Percentiles rank a stretch among this genome's conserved stretches.
Evolutionary conservation across 2,329 filamentous ascomycete species (phyloP).

Genomic region (Nothomitra cinnamomea): DNA sequence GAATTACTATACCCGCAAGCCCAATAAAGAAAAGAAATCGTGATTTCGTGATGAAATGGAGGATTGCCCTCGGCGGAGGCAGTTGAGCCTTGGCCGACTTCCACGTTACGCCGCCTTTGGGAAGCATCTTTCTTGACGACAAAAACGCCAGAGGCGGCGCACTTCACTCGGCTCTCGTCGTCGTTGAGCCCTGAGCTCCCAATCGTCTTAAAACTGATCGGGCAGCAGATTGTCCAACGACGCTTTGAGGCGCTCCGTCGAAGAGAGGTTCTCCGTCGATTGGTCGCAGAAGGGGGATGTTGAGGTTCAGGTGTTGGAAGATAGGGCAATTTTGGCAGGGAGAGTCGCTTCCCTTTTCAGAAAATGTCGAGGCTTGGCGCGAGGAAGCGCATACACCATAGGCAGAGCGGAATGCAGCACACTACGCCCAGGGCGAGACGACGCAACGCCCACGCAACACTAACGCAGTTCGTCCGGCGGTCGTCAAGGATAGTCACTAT

Average conservation of each 20-base stretch:
- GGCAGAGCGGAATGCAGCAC: not conserved
- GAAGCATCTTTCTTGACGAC: slow-evolving; percentile 55
- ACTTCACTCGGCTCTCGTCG: not conserved
- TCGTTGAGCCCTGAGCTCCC: not conserved
- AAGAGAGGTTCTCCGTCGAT: not conserved
- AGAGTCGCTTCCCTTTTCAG: not conserved
- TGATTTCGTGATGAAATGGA: slow-evolving; percentile 50
- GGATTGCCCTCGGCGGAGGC: slow-evolving; percentile 54
- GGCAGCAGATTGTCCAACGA: not conserved
- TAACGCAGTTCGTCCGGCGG: too few species aligned
- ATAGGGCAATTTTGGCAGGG: not conserved
- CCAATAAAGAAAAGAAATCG: slow-evolving; percentile 61
- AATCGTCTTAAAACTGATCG: not conserved
- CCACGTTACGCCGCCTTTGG: slow-evolving; percentile 82
- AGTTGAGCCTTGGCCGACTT: slow-evolving; percentile 70
- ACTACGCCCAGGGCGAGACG: not conserved
- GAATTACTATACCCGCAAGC: slow-evolving; percentile 50
- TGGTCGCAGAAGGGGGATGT: not conserved
- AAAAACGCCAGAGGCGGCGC: too few species aligned
- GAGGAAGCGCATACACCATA: too few species aligned
- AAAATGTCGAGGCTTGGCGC: slow-evolving; percentile 1
- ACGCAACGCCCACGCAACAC: not conserved
- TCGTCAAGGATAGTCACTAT: too few species aligned
- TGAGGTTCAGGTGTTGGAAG: not conserved
- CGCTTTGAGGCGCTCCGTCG: not conserved